These are phyloP conservation scores for Debaryomyces nepalensis DNA, from an alignment of 1,139 yeast species.

Conservation along the genomic window DNA sequence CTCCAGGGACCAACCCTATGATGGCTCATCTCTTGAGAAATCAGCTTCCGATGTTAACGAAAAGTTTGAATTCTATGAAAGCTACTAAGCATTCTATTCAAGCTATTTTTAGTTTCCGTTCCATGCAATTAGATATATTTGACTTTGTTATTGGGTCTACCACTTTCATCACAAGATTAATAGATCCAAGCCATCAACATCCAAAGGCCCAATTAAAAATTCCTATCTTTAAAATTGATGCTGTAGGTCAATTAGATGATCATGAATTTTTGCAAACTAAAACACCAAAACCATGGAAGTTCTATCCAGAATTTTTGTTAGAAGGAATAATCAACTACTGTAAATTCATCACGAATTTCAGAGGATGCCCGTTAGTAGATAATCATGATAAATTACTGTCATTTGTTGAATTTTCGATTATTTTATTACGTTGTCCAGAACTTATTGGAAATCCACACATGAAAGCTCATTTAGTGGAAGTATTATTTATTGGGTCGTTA, in stretches of 20 bases:
- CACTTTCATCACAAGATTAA: slow-evolving; percentile 67
- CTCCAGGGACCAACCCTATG: slow-evolving; percentile 35
- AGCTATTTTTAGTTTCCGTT: slow-evolving; percentile 60
- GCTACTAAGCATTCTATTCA: slow-evolving; percentile 58
- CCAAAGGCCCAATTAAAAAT: slow-evolving; percentile 60
- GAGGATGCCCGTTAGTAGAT: slow-evolving; percentile 60
- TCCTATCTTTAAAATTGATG: slow-evolving; percentile 65
- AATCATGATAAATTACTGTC: slow-evolving; percentile 55
- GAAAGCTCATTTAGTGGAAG: slow-evolving; percentile 82
- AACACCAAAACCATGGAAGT: slow-evolving; percentile 79
- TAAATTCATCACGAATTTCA: slow-evolving; percentile 63
- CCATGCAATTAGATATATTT: slow-evolving; percentile 66
- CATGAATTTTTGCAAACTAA: slow-evolving; percentile 65
- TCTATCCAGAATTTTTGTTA: slow-evolving; percentile 81
- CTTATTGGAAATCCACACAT: slow-evolving; percentile 90
- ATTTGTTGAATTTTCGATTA: slow-evolving; percentile 75
- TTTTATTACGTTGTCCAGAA: slow-evolving; percentile 82
- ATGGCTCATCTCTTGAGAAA: slow-evolving; percentile 35
- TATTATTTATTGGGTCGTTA: slow-evolving; percentile 75
- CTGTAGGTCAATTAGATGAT: slow-evolving; percentile 61
- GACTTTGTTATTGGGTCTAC: slow-evolving; percentile 80
- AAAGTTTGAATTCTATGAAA: slow-evolving; percentile 41
- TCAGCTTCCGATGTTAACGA: slow-evolving; percentile 53
- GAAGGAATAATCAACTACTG: slow-evolving; percentile 85
- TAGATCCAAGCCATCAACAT: slow-evolving; percentile 70